Percentiles rank a stretch among this genome's conserved stretches.
These are phyloP conservation scores for Naegleria lovaniensis DNA, from an alignment of 208 protist genomes.

Conservation along the genomic window DNA sequence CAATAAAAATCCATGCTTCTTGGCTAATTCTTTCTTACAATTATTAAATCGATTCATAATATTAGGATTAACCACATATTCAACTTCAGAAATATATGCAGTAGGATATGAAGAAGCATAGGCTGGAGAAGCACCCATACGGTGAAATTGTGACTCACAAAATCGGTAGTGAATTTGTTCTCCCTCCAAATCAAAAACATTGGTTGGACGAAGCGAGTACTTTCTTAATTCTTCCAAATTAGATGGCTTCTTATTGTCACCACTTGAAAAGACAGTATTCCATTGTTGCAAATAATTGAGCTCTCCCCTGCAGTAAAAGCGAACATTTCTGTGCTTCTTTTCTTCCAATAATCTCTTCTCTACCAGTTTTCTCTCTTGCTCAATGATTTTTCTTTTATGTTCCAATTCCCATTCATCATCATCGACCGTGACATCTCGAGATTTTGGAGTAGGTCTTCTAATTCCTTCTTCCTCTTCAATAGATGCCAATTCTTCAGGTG, in stretches of 20 bases:
- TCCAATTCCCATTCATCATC: not conserved
- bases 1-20: constrained; percentile 12
- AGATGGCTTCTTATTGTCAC: not conserved
- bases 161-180: constrained; percentile 21
- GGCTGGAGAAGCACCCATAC: not conserved
- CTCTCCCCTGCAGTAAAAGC: not conserved
- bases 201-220: not conserved
- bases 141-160: not conserved
- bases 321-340: not conserved
- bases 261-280: not conserved
- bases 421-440: not conserved
- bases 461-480: not conserved
- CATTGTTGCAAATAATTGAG: not conserved
- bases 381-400: not conserved
- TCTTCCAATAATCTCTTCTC: not conserved
- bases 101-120: too few relatives aligned
- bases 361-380: not conserved
- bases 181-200: not conserved
- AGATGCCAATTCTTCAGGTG: not conserved
- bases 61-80: constrained; percentile 22
- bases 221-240: not conserved
- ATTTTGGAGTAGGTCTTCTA: not conserved
- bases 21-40: not conserved
- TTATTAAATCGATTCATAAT: not conserved
- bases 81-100: not conserved